Percentiles rank a stretch among this genome's conserved stretches.
These are phyloP conservation scores for Olyra latifolia DNA, from an alignment of 176 grass and related monocot species.

Conservation along the genomic window DNA sequence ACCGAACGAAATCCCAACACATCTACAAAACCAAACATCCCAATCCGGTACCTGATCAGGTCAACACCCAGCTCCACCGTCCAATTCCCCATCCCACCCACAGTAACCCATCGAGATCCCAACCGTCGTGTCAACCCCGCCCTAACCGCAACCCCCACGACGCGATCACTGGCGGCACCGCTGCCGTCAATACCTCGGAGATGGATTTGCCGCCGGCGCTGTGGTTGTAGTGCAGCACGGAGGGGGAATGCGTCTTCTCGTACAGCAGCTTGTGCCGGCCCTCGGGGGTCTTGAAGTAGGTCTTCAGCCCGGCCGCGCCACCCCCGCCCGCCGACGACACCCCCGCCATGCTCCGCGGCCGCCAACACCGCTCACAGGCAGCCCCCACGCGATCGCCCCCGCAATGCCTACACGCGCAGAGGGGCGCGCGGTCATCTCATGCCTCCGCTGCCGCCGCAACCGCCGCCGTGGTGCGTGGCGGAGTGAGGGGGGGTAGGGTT, in stretches of 20 bases:
- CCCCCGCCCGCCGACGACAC: slow-evolving; percentile 47
- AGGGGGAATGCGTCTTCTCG: slow-evolving; percentile 87
- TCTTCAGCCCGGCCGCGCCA: slow-evolving; percentile 60
- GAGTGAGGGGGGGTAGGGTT: slow-evolving; percentile 29
- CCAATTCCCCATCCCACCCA: slow-evolving; percentile 33
- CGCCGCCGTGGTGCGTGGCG: background rate
- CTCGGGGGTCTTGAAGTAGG: slow-evolving; percentile 96
- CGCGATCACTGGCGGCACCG: background rate
- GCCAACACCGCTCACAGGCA: slow-evolving; percentile 9
- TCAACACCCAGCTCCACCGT: slow-evolving; percentile 32
- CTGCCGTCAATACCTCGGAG: slow-evolving; percentile 61
- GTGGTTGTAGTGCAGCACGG: slow-evolving; percentile 74
- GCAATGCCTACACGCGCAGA: slow-evolving; percentile 24
- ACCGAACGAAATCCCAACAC: slow-evolving; percentile 2
- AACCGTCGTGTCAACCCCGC: background rate
- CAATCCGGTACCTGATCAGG: slow-evolving; percentile 23
- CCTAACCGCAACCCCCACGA: background rate
- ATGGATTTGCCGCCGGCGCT: slow-evolving; percentile 64
- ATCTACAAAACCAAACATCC: background rate
- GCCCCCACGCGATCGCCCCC: slow-evolving; percentile 12
- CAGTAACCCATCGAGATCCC: slow-evolving; percentile 19
- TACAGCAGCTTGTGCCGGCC: slow-evolving; percentile 90
- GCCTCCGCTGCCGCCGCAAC: slow-evolving; percentile 2
- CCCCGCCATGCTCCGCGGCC: slow-evolving; percentile 56
- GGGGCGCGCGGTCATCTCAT: background rate